phyloP scores from a whole-genome alignment of 306 rosid genomes.

The Cicer judaicum region DNA sequence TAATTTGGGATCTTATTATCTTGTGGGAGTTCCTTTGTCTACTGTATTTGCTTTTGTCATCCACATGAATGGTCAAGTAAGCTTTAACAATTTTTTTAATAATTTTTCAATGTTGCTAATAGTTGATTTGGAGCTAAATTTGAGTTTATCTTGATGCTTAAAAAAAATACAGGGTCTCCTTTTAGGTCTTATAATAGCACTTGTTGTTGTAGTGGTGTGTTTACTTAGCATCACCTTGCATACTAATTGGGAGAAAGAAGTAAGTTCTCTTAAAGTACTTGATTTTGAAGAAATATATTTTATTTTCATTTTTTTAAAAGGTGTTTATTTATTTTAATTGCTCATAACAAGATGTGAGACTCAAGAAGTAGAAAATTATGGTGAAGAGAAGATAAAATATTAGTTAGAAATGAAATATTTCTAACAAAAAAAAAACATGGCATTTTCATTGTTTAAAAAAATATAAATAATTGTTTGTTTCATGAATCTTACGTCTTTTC shows the following conservation, averaged over 20 bases:
- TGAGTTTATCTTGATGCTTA: slow-evolving; percentile 8
- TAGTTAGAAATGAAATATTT: too few relatives aligned
- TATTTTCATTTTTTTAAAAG: not conserved
- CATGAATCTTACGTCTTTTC: too few relatives aligned
- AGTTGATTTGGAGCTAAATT: not conserved
- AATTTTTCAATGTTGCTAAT: not conserved
- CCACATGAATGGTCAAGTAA: slow-evolving; percentile 47
- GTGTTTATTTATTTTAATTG: too few relatives aligned
- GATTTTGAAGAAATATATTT: not conserved
- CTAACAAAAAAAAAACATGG: too few relatives aligned
- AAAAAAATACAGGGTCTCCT: slow-evolving; percentile 47
- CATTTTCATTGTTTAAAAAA: too few relatives aligned
- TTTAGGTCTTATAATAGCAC: slow-evolving; percentile 51
- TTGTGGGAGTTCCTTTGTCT: slow-evolving; percentile 42
- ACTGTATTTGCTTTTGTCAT: slow-evolving; percentile 44
- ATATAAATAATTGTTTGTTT: too few relatives aligned
- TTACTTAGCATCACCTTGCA: slow-evolving; percentile 42
- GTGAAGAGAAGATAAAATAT: too few relatives aligned
- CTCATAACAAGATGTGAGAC: too few relatives aligned
- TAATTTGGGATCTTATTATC: slow-evolving; percentile 48
- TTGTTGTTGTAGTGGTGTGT: slow-evolving; percentile 46
- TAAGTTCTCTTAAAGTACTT: not conserved
- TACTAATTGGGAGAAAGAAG: slow-evolving; percentile 60
- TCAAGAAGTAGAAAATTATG: too few relatives aligned
- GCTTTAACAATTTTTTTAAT: not conserved